A percentile compares a stretch with the other conserved stretches of the same genome.
Evolutionary conservation across 352 stramenopile species (phyloP).

Genomic region (Pythium aristosporum): DNA sequence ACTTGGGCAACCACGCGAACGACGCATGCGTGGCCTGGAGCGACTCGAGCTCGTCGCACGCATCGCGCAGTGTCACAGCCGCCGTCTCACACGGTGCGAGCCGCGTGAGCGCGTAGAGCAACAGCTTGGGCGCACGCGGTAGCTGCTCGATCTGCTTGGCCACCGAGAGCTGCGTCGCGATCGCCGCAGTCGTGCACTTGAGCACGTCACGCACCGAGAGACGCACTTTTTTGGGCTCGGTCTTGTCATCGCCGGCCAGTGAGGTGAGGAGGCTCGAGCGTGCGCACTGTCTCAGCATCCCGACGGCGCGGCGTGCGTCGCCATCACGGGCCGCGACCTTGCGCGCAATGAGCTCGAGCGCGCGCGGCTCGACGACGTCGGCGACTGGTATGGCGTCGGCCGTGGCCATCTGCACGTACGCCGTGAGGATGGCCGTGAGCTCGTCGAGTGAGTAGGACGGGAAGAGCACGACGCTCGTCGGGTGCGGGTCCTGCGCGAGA

Average conservation of each 20-base stretch:
- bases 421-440: constrained; percentile 45
- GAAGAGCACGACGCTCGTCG: constrained; percentile 44
- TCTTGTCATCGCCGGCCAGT: not conserved
- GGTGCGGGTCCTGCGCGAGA: constrained; percentile 29
- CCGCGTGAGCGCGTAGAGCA: constrained; percentile 63
- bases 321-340: constrained; percentile 68
- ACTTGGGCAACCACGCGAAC: constrained; percentile 58
- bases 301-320: constrained; percentile 60
- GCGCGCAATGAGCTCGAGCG: constrained; percentile 63
- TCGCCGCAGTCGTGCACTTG: constrained; percentile 35
- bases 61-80: constrained; percentile 40
- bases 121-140: constrained; percentile 59
- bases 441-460: constrained; percentile 56
- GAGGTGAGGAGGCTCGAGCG: constrained; percentile 21
- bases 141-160: constrained; percentile 59
- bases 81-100: constrained; percentile 39
- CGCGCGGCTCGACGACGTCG: constrained; percentile 38
- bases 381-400: not conserved
- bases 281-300: constrained; percentile 58
- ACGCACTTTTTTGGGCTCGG: not conserved
- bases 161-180: constrained; percentile 34
- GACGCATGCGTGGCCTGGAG: constrained; percentile 31
- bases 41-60: constrained; percentile 47
- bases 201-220: constrained; percentile 39
- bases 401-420: constrained; percentile 31